Conservation (phyloP, 2,329 filamentous ascomycete species). For the Penicillium glabrum region DNA sequence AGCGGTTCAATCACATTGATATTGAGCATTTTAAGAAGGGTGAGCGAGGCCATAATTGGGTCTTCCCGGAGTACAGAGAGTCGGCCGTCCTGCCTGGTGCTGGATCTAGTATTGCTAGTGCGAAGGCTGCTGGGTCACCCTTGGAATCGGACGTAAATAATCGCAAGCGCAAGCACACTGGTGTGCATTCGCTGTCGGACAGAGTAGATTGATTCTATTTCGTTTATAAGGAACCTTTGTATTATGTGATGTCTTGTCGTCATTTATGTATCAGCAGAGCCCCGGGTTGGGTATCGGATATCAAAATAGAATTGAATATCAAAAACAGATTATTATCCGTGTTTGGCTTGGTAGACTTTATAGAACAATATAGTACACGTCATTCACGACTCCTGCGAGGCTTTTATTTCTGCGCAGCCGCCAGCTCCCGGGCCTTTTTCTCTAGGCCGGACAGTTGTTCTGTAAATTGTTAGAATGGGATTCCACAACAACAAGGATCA, state of each 20-base stretch:
- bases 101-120: not conserved
- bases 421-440: constrained; percentile 36
- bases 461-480: constrained; percentile 16
- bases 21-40: constrained; percentile 47
- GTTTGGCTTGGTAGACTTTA: not conserved
- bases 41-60: constrained; percentile 35
- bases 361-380: constrained; percentile 11
- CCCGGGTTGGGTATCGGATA: not conserved
- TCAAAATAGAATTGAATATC: not conserved
- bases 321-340: not conserved
- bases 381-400: not conserved
- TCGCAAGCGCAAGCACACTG: constrained; percentile 15
- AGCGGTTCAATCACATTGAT: constrained; percentile 73
- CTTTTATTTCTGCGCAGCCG: constrained; percentile 27
- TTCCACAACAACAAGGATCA: no score
- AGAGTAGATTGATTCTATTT: not conserved
- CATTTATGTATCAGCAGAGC: not conserved
- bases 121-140: not conserved
- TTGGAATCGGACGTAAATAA: not conserved
- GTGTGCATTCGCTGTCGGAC: not conserved
- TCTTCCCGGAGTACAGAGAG: constrained; percentile 19
- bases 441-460: constrained; percentile 37
- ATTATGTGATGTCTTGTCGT: constrained; percentile 5
- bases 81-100: not conserved
- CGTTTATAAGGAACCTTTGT: constrained; percentile 6